These are phyloP conservation scores for Betula pendula DNA, from an alignment of 306 rosid genomes.

Conservation along the genomic window DNA sequence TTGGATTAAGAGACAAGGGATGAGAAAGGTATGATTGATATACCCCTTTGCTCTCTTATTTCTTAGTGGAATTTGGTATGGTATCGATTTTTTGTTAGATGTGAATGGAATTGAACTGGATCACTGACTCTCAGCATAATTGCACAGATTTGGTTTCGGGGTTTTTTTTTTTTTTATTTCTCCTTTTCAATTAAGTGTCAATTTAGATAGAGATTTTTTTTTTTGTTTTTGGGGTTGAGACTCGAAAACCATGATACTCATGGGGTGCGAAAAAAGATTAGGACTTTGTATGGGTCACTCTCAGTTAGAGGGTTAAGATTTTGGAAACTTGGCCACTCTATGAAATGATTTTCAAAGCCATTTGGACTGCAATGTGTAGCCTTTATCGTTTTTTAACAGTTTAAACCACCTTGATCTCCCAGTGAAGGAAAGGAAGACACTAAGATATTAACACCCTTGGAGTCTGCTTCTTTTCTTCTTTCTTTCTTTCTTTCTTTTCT, in stretches of 20 bases:
- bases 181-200: neutral
- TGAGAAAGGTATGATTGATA: constrained; percentile 1
- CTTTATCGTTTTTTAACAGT: neutral
- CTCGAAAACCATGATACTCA: too few relatives aligned
- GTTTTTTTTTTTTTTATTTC: too few relatives aligned
- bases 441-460: neutral
- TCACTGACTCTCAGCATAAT: neutral
- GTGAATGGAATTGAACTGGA: neutral
- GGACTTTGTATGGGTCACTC: too few relatives aligned
- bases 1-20: constrained; percentile 1
- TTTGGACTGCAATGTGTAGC: neutral
- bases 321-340: too few relatives aligned
- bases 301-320: too few relatives aligned
- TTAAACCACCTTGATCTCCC: neutral
- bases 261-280: too few relatives aligned
- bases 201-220: neutral
- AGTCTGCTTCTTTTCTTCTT: neutral
- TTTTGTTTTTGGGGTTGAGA: too few relatives aligned
- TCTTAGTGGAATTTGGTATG: neutral
- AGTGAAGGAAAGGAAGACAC: neutral
- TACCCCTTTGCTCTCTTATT: neutral
- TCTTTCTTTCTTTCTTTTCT: neutral
- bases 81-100: too few relatives aligned
- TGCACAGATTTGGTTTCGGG: too few relatives aligned
- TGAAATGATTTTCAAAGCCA: neutral